These are phyloP conservation scores for Ophiostoma novo-ulmi DNA, from an alignment of 2,329 filamentous ascomycete species.

Conservation along the genomic window DNA sequence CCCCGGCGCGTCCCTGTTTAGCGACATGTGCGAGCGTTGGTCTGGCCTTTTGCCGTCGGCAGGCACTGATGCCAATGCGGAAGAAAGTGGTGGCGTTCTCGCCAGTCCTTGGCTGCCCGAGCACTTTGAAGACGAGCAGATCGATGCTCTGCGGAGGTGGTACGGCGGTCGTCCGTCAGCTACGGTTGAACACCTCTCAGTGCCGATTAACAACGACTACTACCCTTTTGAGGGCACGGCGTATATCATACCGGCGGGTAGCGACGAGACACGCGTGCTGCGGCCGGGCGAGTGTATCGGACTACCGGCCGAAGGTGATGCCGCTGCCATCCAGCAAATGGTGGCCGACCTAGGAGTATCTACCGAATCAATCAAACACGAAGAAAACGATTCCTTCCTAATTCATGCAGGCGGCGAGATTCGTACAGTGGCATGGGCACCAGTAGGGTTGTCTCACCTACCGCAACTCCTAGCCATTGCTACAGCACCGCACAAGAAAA, in stretches of 20 bases:
- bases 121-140: constrained; percentile 36
- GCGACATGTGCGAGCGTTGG: constrained; percentile 12
- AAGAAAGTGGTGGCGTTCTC: constrained; percentile 31
- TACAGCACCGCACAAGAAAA: constrained; percentile 47
- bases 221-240: background rate
- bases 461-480: constrained; percentile 45
- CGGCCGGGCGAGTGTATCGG: background rate
- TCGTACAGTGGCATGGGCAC: constrained; percentile 50
- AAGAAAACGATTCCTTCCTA: background rate
- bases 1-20: background rate
- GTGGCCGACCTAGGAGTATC: background rate
- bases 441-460: constrained; percentile 39
- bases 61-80: background rate
- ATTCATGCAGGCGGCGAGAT: constrained; percentile 52
- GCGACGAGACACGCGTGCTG: background rate
- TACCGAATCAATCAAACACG: background rate
- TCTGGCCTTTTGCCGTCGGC: background rate
- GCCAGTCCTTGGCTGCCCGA: constrained; percentile 40
- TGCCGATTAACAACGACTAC: background rate
- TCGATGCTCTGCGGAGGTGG: constrained; percentile 33
- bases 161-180: constrained; percentile 20
- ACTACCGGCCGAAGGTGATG: constrained; percentile 18
- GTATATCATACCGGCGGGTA: background rate
- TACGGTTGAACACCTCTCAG: background rate
- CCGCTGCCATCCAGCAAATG: constrained; percentile 19